Conservation (phyloP, 208 protist genomes). For the Acanthamoeba sp. region DNA sequence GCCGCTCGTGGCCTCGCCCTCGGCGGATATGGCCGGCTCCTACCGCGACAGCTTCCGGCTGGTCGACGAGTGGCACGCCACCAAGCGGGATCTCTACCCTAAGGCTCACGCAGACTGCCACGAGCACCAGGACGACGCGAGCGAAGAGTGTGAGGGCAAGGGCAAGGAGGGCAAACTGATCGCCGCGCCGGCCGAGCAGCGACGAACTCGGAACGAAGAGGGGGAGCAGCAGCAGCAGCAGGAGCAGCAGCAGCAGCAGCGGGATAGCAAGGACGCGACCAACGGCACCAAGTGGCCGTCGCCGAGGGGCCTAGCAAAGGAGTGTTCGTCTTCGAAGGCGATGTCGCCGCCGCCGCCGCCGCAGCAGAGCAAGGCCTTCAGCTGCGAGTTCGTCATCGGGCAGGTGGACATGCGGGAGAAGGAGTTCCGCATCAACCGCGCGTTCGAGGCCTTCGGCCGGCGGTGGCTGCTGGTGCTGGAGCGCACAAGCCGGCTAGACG, state of each 20-base stretch:
- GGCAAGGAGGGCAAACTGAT: slow-evolving; percentile 34
- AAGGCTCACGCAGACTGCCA: not conserved
- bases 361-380: not conserved
- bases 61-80: slow-evolving; percentile 26
- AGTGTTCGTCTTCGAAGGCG: not conserved
- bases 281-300: not conserved
- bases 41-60: not conserved
- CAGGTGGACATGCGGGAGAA: slow-evolving; percentile 53
- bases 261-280: too few relatives aligned
- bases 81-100: slow-evolving; percentile 4
- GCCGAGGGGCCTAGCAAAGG: not conserved
- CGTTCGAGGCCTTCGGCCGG: slow-evolving; percentile 35
- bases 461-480: slow-evolving; percentile 49
- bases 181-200: not conserved
- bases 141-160: slow-evolving; percentile 6
- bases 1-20: slow-evolving; percentile 48
- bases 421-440: slow-evolving; percentile 12
- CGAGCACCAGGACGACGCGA: not conserved
- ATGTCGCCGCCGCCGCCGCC: not conserved
- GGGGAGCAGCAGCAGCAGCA: not conserved
- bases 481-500: not conserved
- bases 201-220: not conserved
- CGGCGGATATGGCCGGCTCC: not conserved
- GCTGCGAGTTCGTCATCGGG: slow-evolving; percentile 66
- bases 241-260: not conserved